Conservation (phyloP, 306 rosid species). For the Elaeagnus macrophylla region DNA sequence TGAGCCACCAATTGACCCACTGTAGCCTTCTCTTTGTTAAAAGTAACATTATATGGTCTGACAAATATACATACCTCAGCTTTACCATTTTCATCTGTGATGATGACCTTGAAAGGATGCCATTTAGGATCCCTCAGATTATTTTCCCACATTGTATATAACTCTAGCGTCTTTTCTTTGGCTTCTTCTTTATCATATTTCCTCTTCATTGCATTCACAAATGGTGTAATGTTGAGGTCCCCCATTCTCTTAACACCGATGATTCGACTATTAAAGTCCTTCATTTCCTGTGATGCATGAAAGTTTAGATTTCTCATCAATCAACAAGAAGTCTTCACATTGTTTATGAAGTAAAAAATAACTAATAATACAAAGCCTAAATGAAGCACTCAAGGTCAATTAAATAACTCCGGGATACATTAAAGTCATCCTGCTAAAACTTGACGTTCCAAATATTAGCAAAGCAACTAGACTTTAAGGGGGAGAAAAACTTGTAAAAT, state of each 20-base stretch:
- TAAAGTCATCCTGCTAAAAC: neutral
- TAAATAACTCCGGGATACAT: neutral
- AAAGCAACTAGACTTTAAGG: neutral
- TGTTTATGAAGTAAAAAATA: neutral
- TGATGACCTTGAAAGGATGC: conserved; percentile 62
- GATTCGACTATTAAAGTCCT: conserved; percentile 7
- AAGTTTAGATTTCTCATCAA: conserved; percentile 7
- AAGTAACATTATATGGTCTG: neutral
- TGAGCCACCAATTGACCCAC: neutral
- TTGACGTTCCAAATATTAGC: neutral
- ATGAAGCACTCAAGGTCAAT: neutral
- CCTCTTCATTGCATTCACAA: conserved; percentile 26
- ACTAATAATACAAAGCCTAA: neutral
- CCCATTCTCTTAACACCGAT: conserved; percentile 50
- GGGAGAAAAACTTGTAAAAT: no score
- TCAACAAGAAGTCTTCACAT: neutral
- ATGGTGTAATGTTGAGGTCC: conserved; percentile 48
- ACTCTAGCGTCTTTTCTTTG: conserved; percentile 23
- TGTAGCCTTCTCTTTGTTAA: neutral
- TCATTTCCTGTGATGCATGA: conserved; percentile 31
- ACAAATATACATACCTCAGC: conserved; percentile 21
- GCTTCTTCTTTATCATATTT: conserved; percentile 27
- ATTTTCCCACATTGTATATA: conserved; percentile 49
- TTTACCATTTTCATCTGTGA: conserved; percentile 20
- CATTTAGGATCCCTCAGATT: conserved; percentile 63